phyloP scores from a whole-genome alignment of 805 yeast species.

The Saccharomycopsis malanga region DNA sequence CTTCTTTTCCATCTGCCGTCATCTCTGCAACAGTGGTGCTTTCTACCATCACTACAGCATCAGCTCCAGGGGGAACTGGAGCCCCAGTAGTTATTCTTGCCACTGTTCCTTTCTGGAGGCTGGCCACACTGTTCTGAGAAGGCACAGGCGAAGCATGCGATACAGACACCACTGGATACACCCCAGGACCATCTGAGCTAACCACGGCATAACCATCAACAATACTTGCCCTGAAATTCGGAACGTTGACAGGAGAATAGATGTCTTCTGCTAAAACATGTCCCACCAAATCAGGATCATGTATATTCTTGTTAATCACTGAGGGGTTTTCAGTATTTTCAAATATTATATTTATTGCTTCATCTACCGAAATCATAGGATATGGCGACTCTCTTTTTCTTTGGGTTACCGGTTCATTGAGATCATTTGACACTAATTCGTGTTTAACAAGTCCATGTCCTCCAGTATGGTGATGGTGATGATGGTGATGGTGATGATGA shows the following conservation, averaged over 20 bases:
- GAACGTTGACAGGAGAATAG: slow-evolving; percentile 34
- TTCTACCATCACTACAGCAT: slow-evolving; percentile 49
- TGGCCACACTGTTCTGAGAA: slow-evolving; percentile 21
- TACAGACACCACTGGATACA: slow-evolving; percentile 33
- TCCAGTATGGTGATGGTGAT: slow-evolving; percentile 9
- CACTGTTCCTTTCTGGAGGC: slow-evolving; percentile 31
- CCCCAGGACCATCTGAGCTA: slow-evolving; percentile 40
- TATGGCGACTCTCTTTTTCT: slow-evolving; percentile 44
- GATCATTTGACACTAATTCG: slow-evolving; percentile 29
- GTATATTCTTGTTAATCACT: slow-evolving; percentile 25
- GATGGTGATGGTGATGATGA: slow-evolving; percentile 21
- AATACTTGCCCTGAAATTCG: slow-evolving; percentile 46
- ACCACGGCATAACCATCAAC: slow-evolving; percentile 51
- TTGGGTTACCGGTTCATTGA: slow-evolving; percentile 32
- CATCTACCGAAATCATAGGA: slow-evolving; percentile 37
- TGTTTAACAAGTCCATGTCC: slow-evolving; percentile 30
- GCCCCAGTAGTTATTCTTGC: slow-evolving; percentile 52
- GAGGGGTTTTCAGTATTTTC: slow-evolving; percentile 30
- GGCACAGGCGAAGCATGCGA: slow-evolving; percentile 32
- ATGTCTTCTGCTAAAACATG: slow-evolving; percentile 38
- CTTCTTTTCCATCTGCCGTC: slow-evolving; percentile 37
- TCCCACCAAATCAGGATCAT: slow-evolving; percentile 31
- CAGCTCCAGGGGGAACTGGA: slow-evolving; percentile 47
- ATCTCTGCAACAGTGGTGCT: slow-evolving; percentile 36
- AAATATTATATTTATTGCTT: slow-evolving; percentile 33